phyloP scores from a whole-genome alignment of 2,329 filamentous ascomycete species.

The Apiospora marii region DNA sequence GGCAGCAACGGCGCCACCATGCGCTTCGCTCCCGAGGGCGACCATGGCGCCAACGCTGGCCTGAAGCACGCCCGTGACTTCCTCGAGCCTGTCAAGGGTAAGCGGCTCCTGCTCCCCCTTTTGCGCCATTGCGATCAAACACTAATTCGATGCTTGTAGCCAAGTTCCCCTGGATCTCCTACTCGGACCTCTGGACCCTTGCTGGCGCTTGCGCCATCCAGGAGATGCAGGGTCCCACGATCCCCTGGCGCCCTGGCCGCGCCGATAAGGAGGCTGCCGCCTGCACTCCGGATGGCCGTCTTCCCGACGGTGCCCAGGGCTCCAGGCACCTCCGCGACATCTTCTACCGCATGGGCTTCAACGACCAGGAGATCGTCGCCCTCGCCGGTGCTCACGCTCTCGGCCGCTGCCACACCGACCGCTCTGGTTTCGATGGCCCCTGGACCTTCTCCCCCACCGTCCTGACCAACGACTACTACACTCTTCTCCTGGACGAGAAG shows the following conservation, averaged over 20 bases:
- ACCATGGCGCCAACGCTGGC: constrained; percentile 94
- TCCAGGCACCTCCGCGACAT: constrained; percentile 86
- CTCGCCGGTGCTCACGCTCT: constrained; percentile 86
- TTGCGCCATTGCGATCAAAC: constrained; percentile 8
- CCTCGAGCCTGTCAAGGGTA: constrained; percentile 88
- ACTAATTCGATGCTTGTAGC: constrained; percentile 48
- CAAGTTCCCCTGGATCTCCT: constrained; percentile 93
- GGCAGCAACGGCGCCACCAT: constrained; percentile 97
- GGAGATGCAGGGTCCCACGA: constrained; percentile 89
- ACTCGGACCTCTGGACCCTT: constrained; percentile 97
- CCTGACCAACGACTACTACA: constrained; percentile 95
- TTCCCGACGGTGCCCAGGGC: constrained; percentile 80
- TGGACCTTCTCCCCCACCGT: constrained; percentile 94
- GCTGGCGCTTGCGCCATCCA: constrained; percentile 86
- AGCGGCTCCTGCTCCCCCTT: constrained; percentile 37
- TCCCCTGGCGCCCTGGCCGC: constrained; percentile 91
- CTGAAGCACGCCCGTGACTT: constrained; percentile 85
- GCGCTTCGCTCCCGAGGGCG: constrained; percentile 88
- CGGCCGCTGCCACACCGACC: constrained; percentile 88
- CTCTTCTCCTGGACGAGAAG: constrained; percentile 87
- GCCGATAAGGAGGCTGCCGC: constrained; percentile 78
- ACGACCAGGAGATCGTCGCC: constrained; percentile 95
- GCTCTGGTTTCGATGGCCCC: constrained; percentile 86
- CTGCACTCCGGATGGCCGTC: constrained; percentile 93
- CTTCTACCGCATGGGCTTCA: constrained; percentile 97